Conservation (phyloP, 2,329 filamentous ascomycete species). For the Beauveria caledonica region DNA sequence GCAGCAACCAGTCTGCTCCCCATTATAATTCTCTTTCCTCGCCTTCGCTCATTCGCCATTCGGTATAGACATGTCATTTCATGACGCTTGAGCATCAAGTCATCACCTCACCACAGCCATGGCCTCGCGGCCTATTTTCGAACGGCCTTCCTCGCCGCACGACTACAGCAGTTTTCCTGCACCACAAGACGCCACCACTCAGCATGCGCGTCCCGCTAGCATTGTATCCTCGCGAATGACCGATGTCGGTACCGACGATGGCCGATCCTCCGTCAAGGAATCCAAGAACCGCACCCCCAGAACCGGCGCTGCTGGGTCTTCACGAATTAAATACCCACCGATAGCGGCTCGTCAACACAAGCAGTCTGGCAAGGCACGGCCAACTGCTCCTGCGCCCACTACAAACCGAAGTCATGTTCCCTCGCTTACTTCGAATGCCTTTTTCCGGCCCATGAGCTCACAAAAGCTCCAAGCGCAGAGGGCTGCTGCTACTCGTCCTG, state of each 20-base stretch:
- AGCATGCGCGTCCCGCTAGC: conserved; percentile 46
- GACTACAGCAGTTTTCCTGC: conserved; percentile 31
- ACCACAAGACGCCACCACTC: conserved; percentile 32
- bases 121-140: conserved; percentile 13
- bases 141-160: conserved; percentile 28
- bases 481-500: conserved; percentile 43
- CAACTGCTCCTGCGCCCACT: conserved; percentile 44
- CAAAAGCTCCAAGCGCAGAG: conserved; percentile 88
- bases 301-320: conserved; percentile 29
- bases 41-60: neutral
- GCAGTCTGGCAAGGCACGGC: conserved; percentile 33
- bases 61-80: conserved; percentile 1
- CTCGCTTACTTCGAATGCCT: conserved; percentile 78
- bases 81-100: neutral
- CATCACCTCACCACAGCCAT: neutral
- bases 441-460: conserved; percentile 95
- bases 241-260: conserved; percentile 51
- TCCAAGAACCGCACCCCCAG: conserved; percentile 25
- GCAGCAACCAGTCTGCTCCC: neutral
- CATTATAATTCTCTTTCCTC: neutral
- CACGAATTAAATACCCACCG: conserved; percentile 44
- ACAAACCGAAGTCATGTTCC: conserved; percentile 78
- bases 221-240: conserved; percentile 68
- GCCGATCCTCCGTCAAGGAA: conserved; percentile 15
- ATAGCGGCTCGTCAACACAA: conserved; percentile 34